Percentiles rank a stretch among this genome's conserved stretches.
Evolutionary conservation across 2,329 filamentous ascomycete genomes (phyloP).

Genomic region (Lomentospora prolificans): DNA sequence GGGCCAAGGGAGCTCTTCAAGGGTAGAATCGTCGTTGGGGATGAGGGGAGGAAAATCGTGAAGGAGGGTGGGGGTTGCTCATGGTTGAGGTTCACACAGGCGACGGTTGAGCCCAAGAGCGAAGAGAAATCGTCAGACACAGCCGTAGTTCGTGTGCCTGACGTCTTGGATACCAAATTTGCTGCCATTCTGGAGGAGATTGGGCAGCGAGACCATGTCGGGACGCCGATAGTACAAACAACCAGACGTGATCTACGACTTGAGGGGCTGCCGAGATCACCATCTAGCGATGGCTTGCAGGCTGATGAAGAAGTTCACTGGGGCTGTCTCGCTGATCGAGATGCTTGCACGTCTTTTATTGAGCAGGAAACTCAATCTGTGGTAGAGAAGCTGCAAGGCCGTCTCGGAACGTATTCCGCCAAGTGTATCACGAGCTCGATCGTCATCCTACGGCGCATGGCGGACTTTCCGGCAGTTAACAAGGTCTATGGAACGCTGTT

Average conservation of each 20-base stretch:
- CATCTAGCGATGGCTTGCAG: not conserved
- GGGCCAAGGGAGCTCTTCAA: slow-evolving; percentile 68
- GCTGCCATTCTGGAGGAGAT: slow-evolving; percentile 23
- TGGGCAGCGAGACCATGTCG: not conserved
- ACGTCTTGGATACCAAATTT: slow-evolving; percentile 57
- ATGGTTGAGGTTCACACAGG: slow-evolving; percentile 55
- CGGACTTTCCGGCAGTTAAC: slow-evolving; percentile 69
- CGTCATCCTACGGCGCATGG: slow-evolving; percentile 70
- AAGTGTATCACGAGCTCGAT: slow-evolving; percentile 43
- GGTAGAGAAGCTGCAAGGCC: slow-evolving; percentile 32
- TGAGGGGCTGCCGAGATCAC: not conserved
- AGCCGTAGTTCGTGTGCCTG: slow-evolving; percentile 43
- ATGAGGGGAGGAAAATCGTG: slow-evolving; percentile 41
- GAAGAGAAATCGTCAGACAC: slow-evolving; percentile 10
- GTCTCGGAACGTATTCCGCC: slow-evolving; percentile 25
- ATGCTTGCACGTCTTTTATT: slow-evolving; percentile 22
- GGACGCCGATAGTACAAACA: too few relatives aligned
- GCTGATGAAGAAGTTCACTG: slow-evolving; percentile 21
- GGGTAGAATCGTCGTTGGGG: slow-evolving; percentile 53
- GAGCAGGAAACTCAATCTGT: slow-evolving; percentile 38
- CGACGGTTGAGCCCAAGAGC: slow-evolving; percentile 38
- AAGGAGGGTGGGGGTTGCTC: slow-evolving; percentile 66
- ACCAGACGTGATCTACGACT: too few relatives aligned
- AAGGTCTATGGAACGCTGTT: slow-evolving; percentile 67
- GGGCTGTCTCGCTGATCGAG: slow-evolving; percentile 25